These are phyloP conservation scores for Myriosclerotinia duriaeana DNA, from an alignment of 2,329 filamentous ascomycete species.

Conservation along the genomic window DNA sequence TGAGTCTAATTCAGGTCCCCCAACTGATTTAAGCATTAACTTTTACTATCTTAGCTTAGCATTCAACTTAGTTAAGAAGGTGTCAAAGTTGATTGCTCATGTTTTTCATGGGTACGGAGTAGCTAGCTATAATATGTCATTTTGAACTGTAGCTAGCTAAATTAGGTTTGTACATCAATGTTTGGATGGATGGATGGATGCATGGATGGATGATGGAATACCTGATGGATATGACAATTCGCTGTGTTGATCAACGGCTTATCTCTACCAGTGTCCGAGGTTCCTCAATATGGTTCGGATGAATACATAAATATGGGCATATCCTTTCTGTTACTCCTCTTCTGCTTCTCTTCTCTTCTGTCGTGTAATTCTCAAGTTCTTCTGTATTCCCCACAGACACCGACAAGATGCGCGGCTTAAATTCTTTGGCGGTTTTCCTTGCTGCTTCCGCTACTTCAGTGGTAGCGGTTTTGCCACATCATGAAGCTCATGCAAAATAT, in stretches of 20 bases:
- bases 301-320: background rate
- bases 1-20: constrained; percentile 5
- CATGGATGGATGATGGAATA: background rate
- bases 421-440: constrained; percentile 16
- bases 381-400: background rate
- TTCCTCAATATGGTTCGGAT: background rate
- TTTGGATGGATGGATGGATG: background rate
- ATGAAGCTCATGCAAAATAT: constrained; percentile 20
- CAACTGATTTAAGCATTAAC: background rate
- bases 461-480: background rate
- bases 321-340: background rate
- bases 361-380: background rate
- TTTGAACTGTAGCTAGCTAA: background rate
- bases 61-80: constrained; percentile 7
- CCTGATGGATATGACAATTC: background rate
- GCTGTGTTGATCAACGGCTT: background rate
- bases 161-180: background rate
- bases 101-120: background rate
- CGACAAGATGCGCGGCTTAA: constrained; percentile 16
- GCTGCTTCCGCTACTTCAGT: constrained; percentile 9
- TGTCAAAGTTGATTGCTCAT: background rate
- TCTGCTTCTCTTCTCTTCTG: background rate
- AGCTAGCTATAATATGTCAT: background rate
- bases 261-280: background rate
- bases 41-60: background rate